Percentiles rank a stretch among this genome's conserved stretches.
phyloP scores from a whole-genome alignment of 169 alveolate species.

The Cyclospora cayetanensis region DNA sequence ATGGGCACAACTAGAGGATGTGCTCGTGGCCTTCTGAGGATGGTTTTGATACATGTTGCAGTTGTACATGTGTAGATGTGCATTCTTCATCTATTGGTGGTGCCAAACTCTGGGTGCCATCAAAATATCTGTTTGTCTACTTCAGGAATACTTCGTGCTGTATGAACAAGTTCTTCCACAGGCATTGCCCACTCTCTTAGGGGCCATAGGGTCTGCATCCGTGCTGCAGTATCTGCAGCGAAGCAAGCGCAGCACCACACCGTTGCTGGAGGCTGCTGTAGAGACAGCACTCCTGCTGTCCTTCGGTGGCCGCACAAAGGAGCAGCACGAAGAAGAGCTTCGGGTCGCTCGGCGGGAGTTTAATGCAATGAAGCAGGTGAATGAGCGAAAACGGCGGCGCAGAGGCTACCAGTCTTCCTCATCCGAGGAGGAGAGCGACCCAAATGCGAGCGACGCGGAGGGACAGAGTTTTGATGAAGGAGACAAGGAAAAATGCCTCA shows the following conservation, averaged over 20 bases:
- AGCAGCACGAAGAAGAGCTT: conserved; percentile 58
- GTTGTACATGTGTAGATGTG: not conserved
- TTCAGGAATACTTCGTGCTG: conserved; percentile 65
- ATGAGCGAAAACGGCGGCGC: conserved; percentile 54
- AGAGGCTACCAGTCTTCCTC: conserved; percentile 40
- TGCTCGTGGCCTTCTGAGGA: no score
- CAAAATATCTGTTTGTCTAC: not conserved
- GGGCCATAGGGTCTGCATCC: conserved; percentile 30
- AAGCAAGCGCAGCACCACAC: conserved; percentile 32
- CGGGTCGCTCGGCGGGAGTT: conserved; percentile 22
- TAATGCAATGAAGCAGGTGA: conserved; percentile 51
- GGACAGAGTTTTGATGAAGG: not conserved
- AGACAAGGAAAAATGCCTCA: conserved; percentile 1
- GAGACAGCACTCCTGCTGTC: conserved; percentile 68
- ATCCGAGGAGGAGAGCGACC: conserved; percentile 30
- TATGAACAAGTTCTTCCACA: conserved; percentile 54
- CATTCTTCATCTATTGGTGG: not conserved
- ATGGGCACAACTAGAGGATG: no score
- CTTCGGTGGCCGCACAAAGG: conserved; percentile 36
- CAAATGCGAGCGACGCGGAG: not conserved
- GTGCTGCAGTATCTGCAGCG: conserved; percentile 55
- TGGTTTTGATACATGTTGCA: no score
- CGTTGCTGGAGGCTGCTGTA: conserved; percentile 57
- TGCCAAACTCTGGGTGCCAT: not conserved
- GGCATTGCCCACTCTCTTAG: conserved; percentile 55